Base-by-base conservation (phyloP, 345 rosid genomes). In the Psidium guajava region DNA sequence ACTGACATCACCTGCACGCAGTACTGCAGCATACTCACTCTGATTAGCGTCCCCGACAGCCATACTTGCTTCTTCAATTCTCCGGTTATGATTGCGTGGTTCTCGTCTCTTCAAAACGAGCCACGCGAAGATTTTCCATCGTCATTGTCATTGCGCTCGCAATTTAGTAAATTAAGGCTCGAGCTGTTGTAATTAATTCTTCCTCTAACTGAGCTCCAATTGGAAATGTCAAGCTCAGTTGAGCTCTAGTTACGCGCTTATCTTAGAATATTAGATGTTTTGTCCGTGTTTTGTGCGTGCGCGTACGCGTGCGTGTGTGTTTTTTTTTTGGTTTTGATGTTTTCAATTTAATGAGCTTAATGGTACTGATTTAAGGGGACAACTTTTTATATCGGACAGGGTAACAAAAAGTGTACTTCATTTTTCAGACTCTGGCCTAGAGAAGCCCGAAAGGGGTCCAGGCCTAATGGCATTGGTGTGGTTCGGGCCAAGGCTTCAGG, bases 11-110 rank as follows among this genome's bases (percentile, higher is more conserved):
- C 86, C 59, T 91, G 92, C 21, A 93, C 77, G 86, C 87, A 84
- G 54, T 88, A 91, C 83, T 88, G 91, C 81, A 91, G 36, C 86
- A 91, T 5, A 51, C 86, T 85, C 22, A 90, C 92, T 9, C 83
- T 87, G 52, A 89, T 86, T 42, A 91, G 91, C 0, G 93, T 92
- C 84, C 92, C 92, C 2, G 91, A 90, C 3, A 91, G 87, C 87
- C 88, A 84, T 12, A 82, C 24, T 85, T 89, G 90, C 86, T 82
- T 87, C 87, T 85, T 89, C 11, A 86, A 88, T 87, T 93, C 93
- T 20, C 88, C 91, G 16, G 86, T 47, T 20, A 80, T 32, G 77
- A 64, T 64, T 5, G 3, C 6, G 6, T 12, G 44, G 11, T 20
- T 16, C 75, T 64, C 1, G 36, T 44, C 85, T 14, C 56, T 52